phyloP scores from a whole-genome alignment of 2,329 filamentous ascomycete species.

The Penicillium vulpinum region DNA sequence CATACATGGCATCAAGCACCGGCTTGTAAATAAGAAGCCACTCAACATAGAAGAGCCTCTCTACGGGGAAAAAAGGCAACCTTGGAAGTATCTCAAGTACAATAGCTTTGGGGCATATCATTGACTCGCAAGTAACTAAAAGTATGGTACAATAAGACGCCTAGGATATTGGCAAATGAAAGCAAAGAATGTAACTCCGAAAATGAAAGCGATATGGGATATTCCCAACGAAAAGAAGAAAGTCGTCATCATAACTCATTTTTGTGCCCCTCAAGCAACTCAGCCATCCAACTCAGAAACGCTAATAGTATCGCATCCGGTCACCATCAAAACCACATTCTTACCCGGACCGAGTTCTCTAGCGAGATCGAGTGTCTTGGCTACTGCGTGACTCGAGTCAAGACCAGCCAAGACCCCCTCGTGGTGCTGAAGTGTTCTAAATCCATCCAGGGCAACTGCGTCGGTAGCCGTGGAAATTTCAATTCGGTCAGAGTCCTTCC shows the following conservation, averaged over 20 bases:
- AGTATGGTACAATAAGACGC: not conserved
- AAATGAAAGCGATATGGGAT: not conserved
- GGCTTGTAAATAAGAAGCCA: not conserved
- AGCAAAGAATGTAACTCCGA: not conserved
- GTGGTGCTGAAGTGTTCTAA: conserved; percentile 25
- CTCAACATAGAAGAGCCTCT: not conserved
- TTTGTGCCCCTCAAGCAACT: not conserved
- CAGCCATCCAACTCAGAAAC: conserved; percentile 11
- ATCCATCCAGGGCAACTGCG: conserved; percentile 28
- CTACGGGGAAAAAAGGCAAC: not conserved
- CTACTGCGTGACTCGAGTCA: conserved; percentile 29
- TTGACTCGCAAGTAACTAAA: not conserved
- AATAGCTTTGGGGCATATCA: not conserved
- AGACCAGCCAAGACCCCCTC: conserved; percentile 24
- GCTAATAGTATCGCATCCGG: conserved; percentile 23
- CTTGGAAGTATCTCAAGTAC: not conserved
- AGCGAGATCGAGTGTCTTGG: conserved; percentile 15
- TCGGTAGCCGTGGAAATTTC: conserved; percentile 27
- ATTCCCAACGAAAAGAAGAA: not conserved
- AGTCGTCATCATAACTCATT: not conserved
- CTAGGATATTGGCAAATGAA: not conserved
- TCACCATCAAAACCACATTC: conserved; percentile 27
- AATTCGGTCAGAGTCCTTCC: conserved; percentile 26
- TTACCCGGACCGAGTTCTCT: conserved; percentile 23
- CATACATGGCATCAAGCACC: not conserved